Conservation (phyloP, 1,284 basidiomycete species). For the Fistulinella cinereoalba region DNA sequence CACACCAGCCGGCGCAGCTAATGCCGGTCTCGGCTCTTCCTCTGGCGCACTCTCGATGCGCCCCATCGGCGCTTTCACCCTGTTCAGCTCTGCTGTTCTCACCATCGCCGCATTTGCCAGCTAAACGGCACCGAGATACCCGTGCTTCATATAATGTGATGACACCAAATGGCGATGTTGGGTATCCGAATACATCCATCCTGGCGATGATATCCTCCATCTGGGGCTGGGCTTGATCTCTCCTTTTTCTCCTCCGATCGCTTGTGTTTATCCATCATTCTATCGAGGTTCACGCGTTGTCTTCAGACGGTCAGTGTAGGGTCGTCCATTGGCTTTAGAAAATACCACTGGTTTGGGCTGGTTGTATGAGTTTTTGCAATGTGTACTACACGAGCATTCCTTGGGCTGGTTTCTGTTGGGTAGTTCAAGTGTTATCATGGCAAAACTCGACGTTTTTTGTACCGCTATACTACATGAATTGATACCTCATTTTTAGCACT, state of each 20-base stretch:
- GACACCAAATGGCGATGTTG: constrained; percentile 15
- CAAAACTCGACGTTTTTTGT: constrained; percentile 11
- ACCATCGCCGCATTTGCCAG: constrained; percentile 16
- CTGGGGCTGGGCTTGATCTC: constrained; percentile 11
- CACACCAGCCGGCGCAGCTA: constrained; percentile 49
- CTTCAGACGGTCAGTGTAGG: no score
- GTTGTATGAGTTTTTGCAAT: constrained; percentile 1
- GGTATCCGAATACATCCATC: constrained; percentile 10
- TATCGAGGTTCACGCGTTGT: no score
- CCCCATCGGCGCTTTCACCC: constrained; percentile 14
- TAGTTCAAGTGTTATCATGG: constrained; percentile 3
- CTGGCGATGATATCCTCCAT: constrained; percentile 21
- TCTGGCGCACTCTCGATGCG: constrained; percentile 22
- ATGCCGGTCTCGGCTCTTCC: constrained; percentile 43
- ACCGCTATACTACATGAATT: neutral
- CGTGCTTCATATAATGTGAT: neutral
- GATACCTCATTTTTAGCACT: no score
- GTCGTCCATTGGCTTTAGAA: no score
- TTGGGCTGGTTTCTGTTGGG: constrained; percentile 7
- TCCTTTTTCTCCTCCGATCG: neutral
- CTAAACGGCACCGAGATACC: constrained; percentile 12
- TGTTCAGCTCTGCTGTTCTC: constrained; percentile 17
- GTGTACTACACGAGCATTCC: constrained; percentile 3
- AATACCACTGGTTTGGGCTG: constrained; percentile 16
- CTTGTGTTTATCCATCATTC: constrained; percentile 19